phyloP scores from a whole-genome alignment of 768 basidiomycete genomes.

The Lactarius hatsudake region DNA sequence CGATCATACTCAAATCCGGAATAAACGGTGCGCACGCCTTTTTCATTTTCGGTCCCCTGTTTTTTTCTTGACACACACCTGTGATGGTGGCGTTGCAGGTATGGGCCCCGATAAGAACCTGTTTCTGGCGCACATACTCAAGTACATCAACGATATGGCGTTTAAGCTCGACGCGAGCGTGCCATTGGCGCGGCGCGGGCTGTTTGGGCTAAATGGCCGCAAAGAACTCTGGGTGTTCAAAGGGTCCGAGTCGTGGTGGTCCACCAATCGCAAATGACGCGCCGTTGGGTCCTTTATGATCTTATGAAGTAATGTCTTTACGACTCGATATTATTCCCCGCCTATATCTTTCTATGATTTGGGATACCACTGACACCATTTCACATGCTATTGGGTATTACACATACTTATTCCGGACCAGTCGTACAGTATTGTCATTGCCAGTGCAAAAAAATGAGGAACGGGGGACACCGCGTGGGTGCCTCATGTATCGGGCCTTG shows the following conservation, averaged over 20 bases:
- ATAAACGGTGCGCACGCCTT: slow-evolving; percentile 18
- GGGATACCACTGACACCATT: background rate
- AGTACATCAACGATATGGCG: slow-evolving; percentile 53
- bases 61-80: background rate
- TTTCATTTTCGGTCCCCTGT: background rate
- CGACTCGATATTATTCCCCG: background rate
- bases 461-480: background rate
- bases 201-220: slow-evolving; percentile 41
- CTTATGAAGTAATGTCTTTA: slow-evolving; percentile 17
- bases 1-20: slow-evolving; percentile 50
- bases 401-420: background rate
- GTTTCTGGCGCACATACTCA: slow-evolving; percentile 62
- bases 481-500: background rate
- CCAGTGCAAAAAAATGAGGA: background rate
- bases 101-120: slow-evolving; percentile 45
- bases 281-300: slow-evolving; percentile 2
- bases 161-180: slow-evolving; percentile 66
- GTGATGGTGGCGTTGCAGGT: slow-evolving; percentile 16
- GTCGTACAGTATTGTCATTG: background rate
- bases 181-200: slow-evolving; percentile 47
- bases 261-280: slow-evolving; percentile 10
- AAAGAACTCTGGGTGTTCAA: slow-evolving; percentile 69
- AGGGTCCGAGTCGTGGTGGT: slow-evolving; percentile 34
- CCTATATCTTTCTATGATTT: background rate
- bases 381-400: background rate